These are phyloP conservation scores for Betula pendula DNA, from an alignment of 306 rosid species.

Conservation along the genomic window DNA sequence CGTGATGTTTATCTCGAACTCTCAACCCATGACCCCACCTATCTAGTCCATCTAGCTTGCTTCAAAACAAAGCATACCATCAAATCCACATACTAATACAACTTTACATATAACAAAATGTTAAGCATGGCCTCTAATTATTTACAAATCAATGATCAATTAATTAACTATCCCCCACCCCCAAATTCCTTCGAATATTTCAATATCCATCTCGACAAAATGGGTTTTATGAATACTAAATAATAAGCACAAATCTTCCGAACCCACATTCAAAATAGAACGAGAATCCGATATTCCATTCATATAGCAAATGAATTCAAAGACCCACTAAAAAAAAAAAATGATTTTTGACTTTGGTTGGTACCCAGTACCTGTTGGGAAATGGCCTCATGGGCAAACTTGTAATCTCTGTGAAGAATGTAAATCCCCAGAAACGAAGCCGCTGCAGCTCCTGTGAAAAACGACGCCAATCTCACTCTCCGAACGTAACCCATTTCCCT, in stretches of 20 bases:
- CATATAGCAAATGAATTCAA: not conserved
- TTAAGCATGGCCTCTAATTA: not conserved
- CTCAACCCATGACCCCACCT: not conserved
- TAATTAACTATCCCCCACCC: not conserved
- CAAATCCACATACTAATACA: not conserved
- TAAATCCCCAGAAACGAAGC: slow-evolving; percentile 75
- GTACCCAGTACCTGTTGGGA: slow-evolving; percentile 58
- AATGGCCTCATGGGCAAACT: slow-evolving; percentile 65
- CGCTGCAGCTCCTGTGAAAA: slow-evolving; percentile 81
- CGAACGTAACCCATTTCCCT: slow-evolving; percentile 76
- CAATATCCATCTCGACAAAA: not conserved
- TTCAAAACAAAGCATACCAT: not conserved
- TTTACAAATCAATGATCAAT: not conserved
- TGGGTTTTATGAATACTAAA: not conserved
- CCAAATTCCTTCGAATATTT: not conserved
- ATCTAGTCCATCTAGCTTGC: not conserved
- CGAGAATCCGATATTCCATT: not conserved
- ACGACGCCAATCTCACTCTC: slow-evolving; percentile 84
- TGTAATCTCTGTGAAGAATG: slow-evolving; percentile 80
- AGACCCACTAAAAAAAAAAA: not conserved
- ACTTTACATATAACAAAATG: not conserved
- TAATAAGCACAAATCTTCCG: not conserved
- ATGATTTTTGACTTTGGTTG: not conserved
- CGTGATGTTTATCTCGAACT: not conserved
- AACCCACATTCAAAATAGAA: not conserved